These are phyloP conservation scores for Tremella yokohamensis DNA, from an alignment of 768 basidiomycete species.

Conservation along the genomic window DNA sequence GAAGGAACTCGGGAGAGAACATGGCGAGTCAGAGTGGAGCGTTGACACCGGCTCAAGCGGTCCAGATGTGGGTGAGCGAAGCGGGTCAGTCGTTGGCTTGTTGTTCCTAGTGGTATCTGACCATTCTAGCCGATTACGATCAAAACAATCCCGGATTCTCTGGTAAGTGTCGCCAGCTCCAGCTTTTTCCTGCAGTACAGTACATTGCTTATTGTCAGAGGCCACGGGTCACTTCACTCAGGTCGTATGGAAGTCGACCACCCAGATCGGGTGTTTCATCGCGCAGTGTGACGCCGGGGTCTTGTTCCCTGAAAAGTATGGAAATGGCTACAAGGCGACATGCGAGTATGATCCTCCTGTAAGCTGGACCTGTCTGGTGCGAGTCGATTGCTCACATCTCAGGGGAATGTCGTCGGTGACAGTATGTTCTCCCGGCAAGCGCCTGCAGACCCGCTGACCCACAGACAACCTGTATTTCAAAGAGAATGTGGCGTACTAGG, in stretches of 20 bases:
- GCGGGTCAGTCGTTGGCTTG: not conserved
- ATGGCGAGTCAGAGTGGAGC: slow-evolving; percentile 16
- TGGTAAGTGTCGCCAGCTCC: slow-evolving; percentile 4
- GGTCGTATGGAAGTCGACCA: slow-evolving; percentile 15
- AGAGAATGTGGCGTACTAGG: not conserved
- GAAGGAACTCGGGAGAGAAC: slow-evolving; percentile 23
- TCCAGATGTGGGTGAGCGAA: slow-evolving; percentile 23
- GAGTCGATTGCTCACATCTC: not conserved
- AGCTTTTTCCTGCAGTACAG: not conserved
- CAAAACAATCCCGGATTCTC: slow-evolving; percentile 6
- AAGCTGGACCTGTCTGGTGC: not conserved
- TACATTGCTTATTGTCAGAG: too few relatives aligned
- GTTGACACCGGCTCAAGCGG: slow-evolving; percentile 9
- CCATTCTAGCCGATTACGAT: slow-evolving; percentile 9
- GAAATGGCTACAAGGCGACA: slow-evolving; percentile 15
- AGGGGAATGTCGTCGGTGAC: slow-evolving; percentile 21
- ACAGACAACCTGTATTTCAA: not conserved
- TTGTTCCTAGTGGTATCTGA: not conserved
- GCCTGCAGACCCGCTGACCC: not conserved
- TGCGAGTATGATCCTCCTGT: slow-evolving; percentile 25
- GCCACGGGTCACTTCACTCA: slow-evolving; percentile 21
- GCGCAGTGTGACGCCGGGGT: slow-evolving; percentile 10
- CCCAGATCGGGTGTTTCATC: slow-evolving; percentile 14
- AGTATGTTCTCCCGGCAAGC: not conserved
- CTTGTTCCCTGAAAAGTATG: slow-evolving; percentile 13